phyloP scores from a whole-genome alignment of 2,329 filamentous ascomycete species.

The Cladosporium sp. region DNA sequence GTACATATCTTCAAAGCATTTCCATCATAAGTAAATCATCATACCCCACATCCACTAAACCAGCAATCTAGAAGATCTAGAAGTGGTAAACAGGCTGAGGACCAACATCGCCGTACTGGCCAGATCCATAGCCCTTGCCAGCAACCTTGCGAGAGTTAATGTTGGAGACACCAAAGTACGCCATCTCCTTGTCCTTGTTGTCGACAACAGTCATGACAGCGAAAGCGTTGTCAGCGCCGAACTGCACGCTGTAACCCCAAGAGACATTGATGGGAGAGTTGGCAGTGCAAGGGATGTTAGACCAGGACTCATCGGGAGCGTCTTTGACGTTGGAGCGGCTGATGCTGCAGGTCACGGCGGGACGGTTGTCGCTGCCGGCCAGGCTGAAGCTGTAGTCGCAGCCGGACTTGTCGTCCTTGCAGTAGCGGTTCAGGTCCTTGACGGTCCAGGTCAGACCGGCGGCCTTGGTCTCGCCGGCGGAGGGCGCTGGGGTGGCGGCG shows the following conservation, averaged over 20 bases:
- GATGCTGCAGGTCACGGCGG: slow-evolving; percentile 12
- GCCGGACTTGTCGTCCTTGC: slow-evolving; percentile 8
- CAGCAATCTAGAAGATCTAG: neutral
- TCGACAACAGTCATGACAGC: slow-evolving; percentile 15
- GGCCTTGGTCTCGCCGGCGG: slow-evolving; percentile 1
- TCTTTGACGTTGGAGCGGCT: slow-evolving; percentile 8
- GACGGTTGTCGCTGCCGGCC: slow-evolving; percentile 11
- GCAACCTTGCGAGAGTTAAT: slow-evolving; percentile 8
- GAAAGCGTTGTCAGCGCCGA: slow-evolving; percentile 12
- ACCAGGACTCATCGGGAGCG: slow-evolving; percentile 10
- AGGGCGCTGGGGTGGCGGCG: neutral
- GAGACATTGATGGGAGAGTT: slow-evolving; percentile 6
- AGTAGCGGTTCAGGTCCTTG: slow-evolving; percentile 15
- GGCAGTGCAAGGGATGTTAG: slow-evolving; percentile 8
- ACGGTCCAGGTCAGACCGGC: slow-evolving; percentile 13
- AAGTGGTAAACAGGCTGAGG: slow-evolving; percentile 16
- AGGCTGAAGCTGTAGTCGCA: slow-evolving; percentile 18
- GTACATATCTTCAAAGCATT: neutral
- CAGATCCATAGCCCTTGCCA: slow-evolving; percentile 11
- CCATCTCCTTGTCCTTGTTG: slow-evolving; percentile 9
- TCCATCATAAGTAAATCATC: neutral
- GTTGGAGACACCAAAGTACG: slow-evolving; percentile 14
- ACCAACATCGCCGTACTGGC: slow-evolving; percentile 12
- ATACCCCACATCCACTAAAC: neutral
- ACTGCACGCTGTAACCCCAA: slow-evolving; percentile 15